phyloP scores from a whole-genome alignment of 352 stramenopile genomes.

The Pythium apleroticum region DNA sequence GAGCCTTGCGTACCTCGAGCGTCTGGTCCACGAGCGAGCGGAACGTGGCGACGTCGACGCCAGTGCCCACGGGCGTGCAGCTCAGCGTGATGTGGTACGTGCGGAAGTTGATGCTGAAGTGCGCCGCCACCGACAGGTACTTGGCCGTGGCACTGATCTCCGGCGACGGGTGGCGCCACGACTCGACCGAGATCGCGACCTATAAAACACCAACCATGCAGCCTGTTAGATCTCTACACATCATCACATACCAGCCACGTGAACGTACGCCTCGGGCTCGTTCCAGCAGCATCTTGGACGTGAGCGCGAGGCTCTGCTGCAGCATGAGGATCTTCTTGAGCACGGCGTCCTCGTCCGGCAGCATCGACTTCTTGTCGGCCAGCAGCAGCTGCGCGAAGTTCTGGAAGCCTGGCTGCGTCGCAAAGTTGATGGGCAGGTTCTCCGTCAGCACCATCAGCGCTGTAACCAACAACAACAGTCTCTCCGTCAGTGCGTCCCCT shows the following conservation, averaged over 20 bases:
- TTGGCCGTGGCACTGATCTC: slow-evolving; percentile 37
- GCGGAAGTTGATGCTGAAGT: slow-evolving; percentile 81
- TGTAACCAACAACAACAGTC: slow-evolving; percentile 14
- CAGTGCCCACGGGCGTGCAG: slow-evolving; percentile 45
- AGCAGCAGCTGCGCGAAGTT: slow-evolving; percentile 68
- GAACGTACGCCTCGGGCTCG: slow-evolving; percentile 50
- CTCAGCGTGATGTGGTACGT: slow-evolving; percentile 62
- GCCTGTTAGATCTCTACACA: background rate
- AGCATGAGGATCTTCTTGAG: slow-evolving; percentile 65
- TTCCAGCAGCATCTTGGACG: slow-evolving; percentile 62
- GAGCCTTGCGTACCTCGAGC: slow-evolving; percentile 37
- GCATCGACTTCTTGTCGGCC: slow-evolving; percentile 60
- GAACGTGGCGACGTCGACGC: slow-evolving; percentile 40
- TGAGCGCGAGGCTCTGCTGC: slow-evolving; percentile 70
- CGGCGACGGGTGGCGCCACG: slow-evolving; percentile 49
- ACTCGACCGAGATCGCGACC: slow-evolving; percentile 66
- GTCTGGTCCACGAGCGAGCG: slow-evolving; percentile 56
- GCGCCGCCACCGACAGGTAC: slow-evolving; percentile 66
- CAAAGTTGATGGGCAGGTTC: slow-evolving; percentile 68
- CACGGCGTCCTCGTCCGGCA: slow-evolving; percentile 59
- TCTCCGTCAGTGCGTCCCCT: too few species aligned
- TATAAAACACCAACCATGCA: slow-evolving; percentile 9
- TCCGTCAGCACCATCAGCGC: slow-evolving; percentile 71
- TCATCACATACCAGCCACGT: background rate
- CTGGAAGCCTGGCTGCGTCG: slow-evolving; percentile 59